phyloP scores from a whole-genome alignment of 2,329 filamentous ascomycete genomes.

The Colletotrichum sp. region DNA sequence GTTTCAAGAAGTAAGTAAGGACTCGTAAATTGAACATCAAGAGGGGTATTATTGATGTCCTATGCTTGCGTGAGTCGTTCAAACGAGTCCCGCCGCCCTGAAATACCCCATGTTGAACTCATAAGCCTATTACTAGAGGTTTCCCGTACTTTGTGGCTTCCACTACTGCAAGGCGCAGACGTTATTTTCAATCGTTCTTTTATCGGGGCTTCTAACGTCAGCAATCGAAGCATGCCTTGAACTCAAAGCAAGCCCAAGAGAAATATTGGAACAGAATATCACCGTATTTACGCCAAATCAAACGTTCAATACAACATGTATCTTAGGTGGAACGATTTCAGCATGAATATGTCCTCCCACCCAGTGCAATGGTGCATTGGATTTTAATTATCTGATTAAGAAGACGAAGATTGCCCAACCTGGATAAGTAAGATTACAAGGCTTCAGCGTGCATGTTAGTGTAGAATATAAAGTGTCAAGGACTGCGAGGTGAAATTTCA shows the following conservation, averaged over 20 bases:
- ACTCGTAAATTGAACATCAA: too few relatives aligned
- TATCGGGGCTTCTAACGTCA: too few relatives aligned
- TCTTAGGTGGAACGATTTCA: not conserved
- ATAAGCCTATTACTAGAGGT: too few relatives aligned
- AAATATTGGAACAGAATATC: not conserved
- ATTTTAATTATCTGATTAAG: not conserved
- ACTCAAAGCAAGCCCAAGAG: not conserved
- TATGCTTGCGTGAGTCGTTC: too few relatives aligned
- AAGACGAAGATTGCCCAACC: not conserved
- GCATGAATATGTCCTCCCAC: not conserved
- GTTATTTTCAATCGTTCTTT: not conserved
- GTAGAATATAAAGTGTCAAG: fast-evolving
- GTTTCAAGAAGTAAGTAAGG: too few relatives aligned
- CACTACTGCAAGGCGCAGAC: not conserved
- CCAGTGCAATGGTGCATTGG: not conserved
- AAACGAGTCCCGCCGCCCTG: too few relatives aligned
- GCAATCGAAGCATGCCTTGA: fast-evolving
- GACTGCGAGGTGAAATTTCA: not conserved
- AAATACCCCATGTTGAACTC: fast-evolving
- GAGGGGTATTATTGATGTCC: fast-evolving
- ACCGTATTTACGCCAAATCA: fast-evolving
- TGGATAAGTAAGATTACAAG: fast-evolving
- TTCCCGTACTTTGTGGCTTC: not conserved
- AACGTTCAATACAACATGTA: not conserved
- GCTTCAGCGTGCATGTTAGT: fast-evolving